Conservation (phyloP, 2,329 filamentous ascomycete genomes). For the Trichoderma sp. region DNA sequence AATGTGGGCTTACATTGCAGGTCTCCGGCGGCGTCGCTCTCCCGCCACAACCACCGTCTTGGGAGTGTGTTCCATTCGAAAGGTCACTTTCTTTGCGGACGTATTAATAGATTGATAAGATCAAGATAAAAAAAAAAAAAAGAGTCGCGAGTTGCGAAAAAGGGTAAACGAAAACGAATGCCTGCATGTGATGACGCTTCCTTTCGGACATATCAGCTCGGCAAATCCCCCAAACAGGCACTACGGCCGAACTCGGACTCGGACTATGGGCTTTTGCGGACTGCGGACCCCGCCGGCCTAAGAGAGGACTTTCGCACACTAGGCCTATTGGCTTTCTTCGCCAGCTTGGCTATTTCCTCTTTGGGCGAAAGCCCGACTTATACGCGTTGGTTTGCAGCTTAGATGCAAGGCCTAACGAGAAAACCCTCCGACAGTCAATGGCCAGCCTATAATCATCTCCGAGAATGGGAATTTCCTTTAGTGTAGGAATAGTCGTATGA, state of each 20-base stretch:
- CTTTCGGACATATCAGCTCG: neutral
- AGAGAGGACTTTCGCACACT: neutral
- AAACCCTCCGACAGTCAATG: neutral
- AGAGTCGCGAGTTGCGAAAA: neutral
- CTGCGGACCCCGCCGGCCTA: neutral
- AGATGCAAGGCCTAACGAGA: neutral
- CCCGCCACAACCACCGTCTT: conserved; percentile 31
- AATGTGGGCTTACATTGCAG: conserved; percentile 36
- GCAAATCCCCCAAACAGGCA: conserved; percentile 7
- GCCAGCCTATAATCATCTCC: neutral
- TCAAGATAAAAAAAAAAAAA: neutral
- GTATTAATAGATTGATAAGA: neutral
- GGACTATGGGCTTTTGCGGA: neutral
- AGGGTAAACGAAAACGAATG: neutral
- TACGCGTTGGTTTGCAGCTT: neutral
- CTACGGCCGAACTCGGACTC: conserved; percentile 3
- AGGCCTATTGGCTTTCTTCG: neutral
- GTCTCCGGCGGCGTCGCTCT: conserved; percentile 38
- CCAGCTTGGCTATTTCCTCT: conserved; percentile 30
- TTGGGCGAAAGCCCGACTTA: conserved; percentile 17
- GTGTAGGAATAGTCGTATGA: neutral
- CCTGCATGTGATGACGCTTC: neutral
- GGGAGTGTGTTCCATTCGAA: neutral
- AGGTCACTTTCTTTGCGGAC: neutral
- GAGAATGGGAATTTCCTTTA: neutral